Percentiles rank a stretch among this genome's conserved stretches.
These are phyloP conservation scores for Simplicillium sp. DNA, from an alignment of 2,329 filamentous ascomycete genomes.

Conservation along the genomic window DNA sequence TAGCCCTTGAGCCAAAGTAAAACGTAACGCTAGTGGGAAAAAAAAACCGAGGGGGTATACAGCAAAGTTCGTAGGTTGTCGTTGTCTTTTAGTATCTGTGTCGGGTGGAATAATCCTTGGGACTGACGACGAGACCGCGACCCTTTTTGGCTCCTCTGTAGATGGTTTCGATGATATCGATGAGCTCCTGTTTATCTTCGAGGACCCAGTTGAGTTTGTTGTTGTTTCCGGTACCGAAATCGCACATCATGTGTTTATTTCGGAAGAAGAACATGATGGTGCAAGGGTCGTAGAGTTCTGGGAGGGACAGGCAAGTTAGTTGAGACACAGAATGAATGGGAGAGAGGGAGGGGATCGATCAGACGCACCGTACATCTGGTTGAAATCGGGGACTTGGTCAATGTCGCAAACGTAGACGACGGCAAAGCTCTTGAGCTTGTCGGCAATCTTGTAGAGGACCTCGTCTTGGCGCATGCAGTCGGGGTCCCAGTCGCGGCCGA, in stretches of 20 bases:
- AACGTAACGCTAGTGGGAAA: too few species aligned
- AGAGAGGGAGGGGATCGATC: not conserved
- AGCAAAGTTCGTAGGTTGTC: too few species aligned
- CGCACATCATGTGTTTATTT: constrained; percentile 98
- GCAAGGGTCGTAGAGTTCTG: constrained; percentile 74
- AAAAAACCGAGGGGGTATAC: too few species aligned
- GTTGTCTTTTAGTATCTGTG: constrained; percentile 21
- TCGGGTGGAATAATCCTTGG: constrained; percentile 54
- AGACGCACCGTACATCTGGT: constrained; percentile 71
- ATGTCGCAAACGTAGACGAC: constrained; percentile 92
- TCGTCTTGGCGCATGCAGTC: constrained; percentile 76
- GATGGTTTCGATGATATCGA: constrained; percentile 97
- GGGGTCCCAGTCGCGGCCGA: constrained; percentile 77
- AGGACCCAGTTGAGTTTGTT: constrained; percentile 94
- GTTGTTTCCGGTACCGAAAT: constrained; percentile 97
- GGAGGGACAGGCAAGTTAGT: not conserved
- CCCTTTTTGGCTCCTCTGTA: constrained; percentile 99
- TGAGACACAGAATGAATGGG: not conserved
- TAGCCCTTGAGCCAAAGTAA: too few species aligned
- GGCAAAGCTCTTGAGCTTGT: constrained; percentile 87
- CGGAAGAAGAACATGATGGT: constrained; percentile 96
- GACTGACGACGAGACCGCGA: constrained; percentile 88
- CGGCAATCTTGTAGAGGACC: constrained; percentile 87
- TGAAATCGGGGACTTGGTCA: constrained; percentile 86
- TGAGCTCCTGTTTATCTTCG: constrained; percentile 96